Percentiles rank a stretch among this genome's conserved stretches.
Conservation (phyloP, 2,329 filamentous ascomycete genomes). For the Ampelomyces quisqualis region DNA sequence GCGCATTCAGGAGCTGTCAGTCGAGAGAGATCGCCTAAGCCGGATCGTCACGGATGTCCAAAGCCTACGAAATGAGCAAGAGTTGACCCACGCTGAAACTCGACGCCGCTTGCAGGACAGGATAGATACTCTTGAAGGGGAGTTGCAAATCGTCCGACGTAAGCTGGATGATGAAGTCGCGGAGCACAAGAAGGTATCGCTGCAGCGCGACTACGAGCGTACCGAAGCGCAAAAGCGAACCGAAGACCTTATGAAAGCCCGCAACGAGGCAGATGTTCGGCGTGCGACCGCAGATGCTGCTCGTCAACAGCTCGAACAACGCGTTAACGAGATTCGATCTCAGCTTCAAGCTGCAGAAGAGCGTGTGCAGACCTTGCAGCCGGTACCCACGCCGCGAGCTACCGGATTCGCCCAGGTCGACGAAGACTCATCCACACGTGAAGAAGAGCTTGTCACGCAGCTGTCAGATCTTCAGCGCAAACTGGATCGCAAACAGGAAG, state of each 20-base stretch:
- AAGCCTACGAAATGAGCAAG: constrained; percentile 87
- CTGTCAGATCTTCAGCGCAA: constrained; percentile 84
- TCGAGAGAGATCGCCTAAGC: constrained; percentile 83
- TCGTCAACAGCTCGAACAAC: constrained; percentile 82
- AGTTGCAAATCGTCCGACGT: constrained; percentile 75
- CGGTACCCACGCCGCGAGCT: constrained; percentile 69
- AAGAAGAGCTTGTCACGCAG: constrained; percentile 81
- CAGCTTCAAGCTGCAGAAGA: constrained; percentile 90
- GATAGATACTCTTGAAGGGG: constrained; percentile 75
- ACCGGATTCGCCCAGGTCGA: constrained; percentile 49
- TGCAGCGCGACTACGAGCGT: constrained; percentile 87
- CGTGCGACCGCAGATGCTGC: constrained; percentile 82
- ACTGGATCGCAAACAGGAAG: constrained; percentile 74
- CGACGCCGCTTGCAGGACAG: constrained; percentile 76
- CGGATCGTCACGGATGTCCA: constrained; percentile 81
- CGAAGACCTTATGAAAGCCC: constrained; percentile 80
- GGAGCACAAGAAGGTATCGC: constrained; percentile 76
- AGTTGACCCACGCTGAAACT: constrained; percentile 77
- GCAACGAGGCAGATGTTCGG: constrained; percentile 82
- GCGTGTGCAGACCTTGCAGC: constrained; percentile 76
- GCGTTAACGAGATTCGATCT: constrained; percentile 84
- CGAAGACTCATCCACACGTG: constrained; percentile 61
- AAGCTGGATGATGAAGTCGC: constrained; percentile 82
- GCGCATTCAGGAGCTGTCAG: constrained; percentile 80
- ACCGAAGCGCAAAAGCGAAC: constrained; percentile 88